Evolutionary conservation across 2,329 filamentous ascomycete species (phyloP), one percentile per base, ranked within the genome.

Genomic region (Fusarium penzigii): DNA sequence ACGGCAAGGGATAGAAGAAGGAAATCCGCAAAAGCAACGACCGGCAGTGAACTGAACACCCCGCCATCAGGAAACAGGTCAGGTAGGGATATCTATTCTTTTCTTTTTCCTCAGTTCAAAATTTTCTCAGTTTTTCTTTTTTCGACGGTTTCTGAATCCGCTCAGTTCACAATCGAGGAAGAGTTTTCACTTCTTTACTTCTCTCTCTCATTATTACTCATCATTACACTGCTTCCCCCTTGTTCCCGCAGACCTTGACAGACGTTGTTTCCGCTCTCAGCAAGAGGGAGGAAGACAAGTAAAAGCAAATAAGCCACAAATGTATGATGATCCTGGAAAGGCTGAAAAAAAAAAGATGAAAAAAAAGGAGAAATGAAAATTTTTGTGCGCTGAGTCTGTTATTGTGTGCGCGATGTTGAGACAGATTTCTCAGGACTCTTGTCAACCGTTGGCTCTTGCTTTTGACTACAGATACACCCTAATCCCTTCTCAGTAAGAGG

Each of bases 321-420:
- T n/a, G n/a, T n/a, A n/a, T n/a, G n/a, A n/a, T n/a, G n/a, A n/a
- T n/a, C n/a, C n/a, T n/a, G n/a, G n/a, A n/a, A n/a, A n/a, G n/a
- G n/a, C n/a, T n/a, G n/a, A 49, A 48, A 46, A 39, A 49, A 63
- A 62, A 49, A 51, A 49, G 42, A 44, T 41, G 40, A 42, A 42
- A 12, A 29, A 38, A 14, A 39, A 48, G 46, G 48, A 44, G 49
- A 44, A 42, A 48, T 58, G 55, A 57, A 46, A 51, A 48, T 44
- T 53, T 61, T 49, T 52, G 50, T 59, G 58, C 50, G 58, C 53
- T 64, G 49, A 54, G 56, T 53, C 47, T 47, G 51, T 25, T 44
- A 29, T 44, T 40, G 44, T 53, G 51, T 46, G 46, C 57, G 52
- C 39, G 50, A 20, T n/a, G n/a, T n/a, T n/a, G n/a, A n/a, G n/a